A percentile compares a stretch with the other conserved stretches of the same genome.
Evolutionary conservation across 306 rosid species (phyloP).

Genomic region (Abrus precatorius): DNA sequence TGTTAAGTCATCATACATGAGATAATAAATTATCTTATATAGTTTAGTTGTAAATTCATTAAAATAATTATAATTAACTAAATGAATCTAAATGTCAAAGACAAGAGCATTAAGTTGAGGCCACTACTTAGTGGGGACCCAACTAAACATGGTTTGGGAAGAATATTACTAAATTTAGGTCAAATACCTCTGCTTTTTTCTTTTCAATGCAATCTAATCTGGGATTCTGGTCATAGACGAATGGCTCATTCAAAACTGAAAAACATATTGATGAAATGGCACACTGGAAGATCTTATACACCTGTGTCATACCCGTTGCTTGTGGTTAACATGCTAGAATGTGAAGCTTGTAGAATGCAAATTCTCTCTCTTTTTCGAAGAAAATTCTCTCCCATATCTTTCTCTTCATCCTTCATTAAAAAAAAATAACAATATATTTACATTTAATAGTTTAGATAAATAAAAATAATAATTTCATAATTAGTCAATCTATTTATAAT

Average conservation of each 20-base stretch:
- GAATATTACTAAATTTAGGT: constrained; percentile 50
- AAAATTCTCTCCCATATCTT: no score
- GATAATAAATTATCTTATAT: constrained; percentile 29
- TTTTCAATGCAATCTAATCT: constrained; percentile 54
- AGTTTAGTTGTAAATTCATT: constrained; percentile 36
- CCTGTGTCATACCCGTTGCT: constrained; percentile 50
- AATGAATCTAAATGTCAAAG: constrained; percentile 50
- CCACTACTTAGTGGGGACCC: constrained; percentile 65
- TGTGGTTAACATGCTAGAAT: constrained; percentile 46
- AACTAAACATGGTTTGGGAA: constrained; percentile 51
- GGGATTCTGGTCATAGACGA: constrained; percentile 40
- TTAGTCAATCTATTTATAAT: no score
- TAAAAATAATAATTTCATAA: no score
- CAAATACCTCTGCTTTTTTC: constrained; percentile 40
- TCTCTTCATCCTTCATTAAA: no score
- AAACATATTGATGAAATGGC: constrained; percentile 29
- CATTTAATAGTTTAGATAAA: no score
- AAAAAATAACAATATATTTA: no score
- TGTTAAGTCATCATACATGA: constrained; percentile 27
- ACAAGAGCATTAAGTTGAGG: constrained; percentile 43
- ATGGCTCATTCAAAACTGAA: constrained; percentile 46
- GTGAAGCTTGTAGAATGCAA: constrained; percentile 31
- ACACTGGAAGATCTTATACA: constrained; percentile 42
- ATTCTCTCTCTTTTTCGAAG: no score
- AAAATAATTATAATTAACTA: constrained; percentile 9